Base-by-base conservation (phyloP, 768 basidiomycete genomes). In the Galerina sulciceps region DNA sequence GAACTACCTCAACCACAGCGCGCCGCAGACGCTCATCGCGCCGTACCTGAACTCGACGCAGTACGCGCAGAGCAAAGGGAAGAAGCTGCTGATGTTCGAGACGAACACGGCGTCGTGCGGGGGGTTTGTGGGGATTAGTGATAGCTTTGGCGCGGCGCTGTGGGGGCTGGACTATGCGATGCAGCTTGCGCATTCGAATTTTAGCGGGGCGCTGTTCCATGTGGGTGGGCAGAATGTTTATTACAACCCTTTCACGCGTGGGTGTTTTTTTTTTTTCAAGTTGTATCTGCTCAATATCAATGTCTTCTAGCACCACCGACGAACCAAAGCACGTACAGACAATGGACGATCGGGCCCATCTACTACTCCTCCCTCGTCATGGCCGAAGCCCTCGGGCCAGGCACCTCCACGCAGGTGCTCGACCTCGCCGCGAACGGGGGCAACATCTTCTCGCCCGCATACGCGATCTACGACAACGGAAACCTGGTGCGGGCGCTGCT, bases 271-370 rank as follows among this genome's bases (percentile, higher is more conserved):
- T 47, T 1, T 40, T 47, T 13, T 68, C 8, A 59, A 65, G 61
- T 55, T 22, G 66, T 10, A 15, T 18, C 3, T 6, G 10, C n/a
- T 37, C 13, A 15, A 17, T 26, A 35, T 6, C 1, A 11, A 15
- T 35, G 18, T 42, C 31, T 41, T 22, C 42, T 64, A 82, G 81
- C 73, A 51, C 85, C 76, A 66, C 84, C 79, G 59, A 85, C 78
- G 37, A 85, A 88, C 66, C 78, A 87, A 59, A 82, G 85, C 5
- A 67, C 76, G 0, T 85, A 80, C 73, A 81, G 81, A 56, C 76
- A 88, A 74, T 93, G 90, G 91, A 90, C 89, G 1, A 76, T 92
- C 41, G 90, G 89, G 0, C 84, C 91, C 0, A 76, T 88, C 55
- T 93, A 90, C 75, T 94, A 93, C 71, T 81, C 90, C 2, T 80